These are phyloP conservation scores for Cercophora sp. DNA, from an alignment of 495 filamentous ascomycete species.

Conservation along the genomic window DNA sequence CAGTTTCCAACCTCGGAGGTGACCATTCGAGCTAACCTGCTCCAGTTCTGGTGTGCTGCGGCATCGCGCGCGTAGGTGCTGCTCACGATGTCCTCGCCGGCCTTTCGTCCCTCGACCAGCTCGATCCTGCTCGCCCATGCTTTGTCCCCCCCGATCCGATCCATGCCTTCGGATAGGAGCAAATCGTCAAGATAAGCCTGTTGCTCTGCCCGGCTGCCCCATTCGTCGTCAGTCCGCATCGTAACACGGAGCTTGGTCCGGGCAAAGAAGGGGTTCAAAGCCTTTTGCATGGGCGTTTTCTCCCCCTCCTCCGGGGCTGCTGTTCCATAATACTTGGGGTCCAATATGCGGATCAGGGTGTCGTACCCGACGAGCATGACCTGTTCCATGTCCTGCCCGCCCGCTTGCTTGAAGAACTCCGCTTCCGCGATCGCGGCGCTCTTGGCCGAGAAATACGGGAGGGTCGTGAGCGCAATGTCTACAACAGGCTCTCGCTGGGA, in stretches of 20 bases:
- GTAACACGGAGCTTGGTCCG: slow-evolving; percentile 69
- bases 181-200: slow-evolving; percentile 52
- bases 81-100: slow-evolving; percentile 59
- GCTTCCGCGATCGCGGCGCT: slow-evolving; percentile 59
- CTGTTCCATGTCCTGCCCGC: slow-evolving; percentile 45
- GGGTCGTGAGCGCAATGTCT: slow-evolving; percentile 78
- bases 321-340: slow-evolving; percentile 78
- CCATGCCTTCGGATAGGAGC: slow-evolving; percentile 44
- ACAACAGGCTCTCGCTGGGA: slow-evolving; percentile 35
- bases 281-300: slow-evolving; percentile 35
- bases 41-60: slow-evolving; percentile 46
- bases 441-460: slow-evolving; percentile 85
- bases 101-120: slow-evolving; percentile 58
- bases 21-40: slow-evolving; percentile 58
- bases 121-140: slow-evolving; percentile 71
- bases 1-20: slow-evolving; percentile 59
- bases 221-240: slow-evolving; percentile 62
- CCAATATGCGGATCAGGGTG: slow-evolving; percentile 78
- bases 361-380: slow-evolving; percentile 85
- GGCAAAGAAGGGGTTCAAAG: slow-evolving; percentile 64
- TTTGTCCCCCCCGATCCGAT: slow-evolving; percentile 52
- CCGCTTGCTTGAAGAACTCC: slow-evolving; percentile 39
- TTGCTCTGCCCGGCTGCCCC: slow-evolving; percentile 61
- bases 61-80: slow-evolving; percentile 76
- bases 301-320: slow-evolving; percentile 33